Percentiles rank a stretch among this genome's conserved stretches.
phyloP scores from a whole-genome alignment of 371 early-diverging fungal genomes.

The Mortierella sp. region DNA sequence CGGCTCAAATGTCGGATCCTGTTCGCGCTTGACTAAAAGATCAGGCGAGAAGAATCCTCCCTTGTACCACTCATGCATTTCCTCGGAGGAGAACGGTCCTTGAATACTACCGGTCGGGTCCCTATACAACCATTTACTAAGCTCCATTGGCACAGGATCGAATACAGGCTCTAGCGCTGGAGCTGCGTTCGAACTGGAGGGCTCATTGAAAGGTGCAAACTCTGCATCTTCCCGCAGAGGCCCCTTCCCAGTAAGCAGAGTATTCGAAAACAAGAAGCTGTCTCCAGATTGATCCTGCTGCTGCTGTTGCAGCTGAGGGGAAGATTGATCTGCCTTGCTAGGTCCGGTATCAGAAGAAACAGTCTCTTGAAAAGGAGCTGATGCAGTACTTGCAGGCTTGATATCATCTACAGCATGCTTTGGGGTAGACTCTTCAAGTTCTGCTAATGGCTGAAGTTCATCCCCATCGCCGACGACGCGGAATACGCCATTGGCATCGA shows the following conservation, averaged over 20 bases:
- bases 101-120: conserved; percentile 80
- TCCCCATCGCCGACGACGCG: conserved; percentile 63
- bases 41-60: conserved; percentile 83
- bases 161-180: conserved; percentile 15
- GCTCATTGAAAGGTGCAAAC: conserved; percentile 29
- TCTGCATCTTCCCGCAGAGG: conserved; percentile 32
- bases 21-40: conserved; percentile 80
- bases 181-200: conserved; percentile 1
- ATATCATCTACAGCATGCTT: conserved; percentile 19
- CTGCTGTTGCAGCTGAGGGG: conserved; percentile 20
- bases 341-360: conserved; percentile 10
- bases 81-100: conserved; percentile 82
- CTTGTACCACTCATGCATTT: conserved; percentile 91
- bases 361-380: conserved; percentile 2
- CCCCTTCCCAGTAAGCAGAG: conserved; percentile 14
- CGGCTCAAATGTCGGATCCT: conserved; percentile 77
- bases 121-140: conserved; percentile 81
- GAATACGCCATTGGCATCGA: conserved; percentile 78
- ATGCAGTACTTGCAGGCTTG: conserved; percentile 8
- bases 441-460: conserved; percentile 49
- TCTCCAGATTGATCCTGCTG: conserved; percentile 7
- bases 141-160: conserved; percentile 51
- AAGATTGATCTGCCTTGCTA: conserved; percentile 10
- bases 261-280: conserved; percentile 13
- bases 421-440: conserved; percentile 39